Evolutionary conservation across 2,329 filamentous ascomycete genomes (phyloP).

Genomic region (Fusarium devonianum): DNA sequence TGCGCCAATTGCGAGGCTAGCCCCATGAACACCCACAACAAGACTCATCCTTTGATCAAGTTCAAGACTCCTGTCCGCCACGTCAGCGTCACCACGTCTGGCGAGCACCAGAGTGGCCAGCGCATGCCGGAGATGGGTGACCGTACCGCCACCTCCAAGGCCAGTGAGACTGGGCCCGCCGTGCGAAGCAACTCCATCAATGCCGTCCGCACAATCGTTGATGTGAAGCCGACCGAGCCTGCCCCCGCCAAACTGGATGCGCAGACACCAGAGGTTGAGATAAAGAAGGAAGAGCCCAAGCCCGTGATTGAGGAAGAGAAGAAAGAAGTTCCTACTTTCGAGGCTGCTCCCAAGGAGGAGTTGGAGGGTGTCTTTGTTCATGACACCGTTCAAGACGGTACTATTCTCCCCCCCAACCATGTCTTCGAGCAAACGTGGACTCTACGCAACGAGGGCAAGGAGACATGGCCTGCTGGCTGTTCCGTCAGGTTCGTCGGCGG

Average conservation of each 20-base stretch:
- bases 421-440: constrained; percentile 92
- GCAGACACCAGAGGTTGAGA: constrained; percentile 11
- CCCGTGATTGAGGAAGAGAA: constrained; percentile 31
- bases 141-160: constrained; percentile 51
- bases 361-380: constrained; percentile 71
- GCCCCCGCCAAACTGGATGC: constrained; percentile 10
- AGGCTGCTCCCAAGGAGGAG: constrained; percentile 40
- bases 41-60: constrained; percentile 96
- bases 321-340: constrained; percentile 14
- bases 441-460: constrained; percentile 81
- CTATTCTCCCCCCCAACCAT: constrained; percentile 71
- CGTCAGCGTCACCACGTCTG: constrained; percentile 84
- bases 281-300: constrained; percentile 39
- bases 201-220: constrained; percentile 74
- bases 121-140: constrained; percentile 78
- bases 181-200: constrained; percentile 57
- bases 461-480: constrained; percentile 86
- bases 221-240: constrained; percentile 70
- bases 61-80: constrained; percentile 92
- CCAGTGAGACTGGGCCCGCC: constrained; percentile 54
- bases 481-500: constrained; percentile 91
- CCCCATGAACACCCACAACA: constrained; percentile 85
- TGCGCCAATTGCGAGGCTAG: constrained; percentile 92
- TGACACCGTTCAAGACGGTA: constrained; percentile 82
- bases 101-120: constrained; percentile 75